Evolutionary conservation across 257 asterid genomes (phyloP), one percentile per base, ranked within the genome.

Genomic region (Cruciata laevipes): DNA sequence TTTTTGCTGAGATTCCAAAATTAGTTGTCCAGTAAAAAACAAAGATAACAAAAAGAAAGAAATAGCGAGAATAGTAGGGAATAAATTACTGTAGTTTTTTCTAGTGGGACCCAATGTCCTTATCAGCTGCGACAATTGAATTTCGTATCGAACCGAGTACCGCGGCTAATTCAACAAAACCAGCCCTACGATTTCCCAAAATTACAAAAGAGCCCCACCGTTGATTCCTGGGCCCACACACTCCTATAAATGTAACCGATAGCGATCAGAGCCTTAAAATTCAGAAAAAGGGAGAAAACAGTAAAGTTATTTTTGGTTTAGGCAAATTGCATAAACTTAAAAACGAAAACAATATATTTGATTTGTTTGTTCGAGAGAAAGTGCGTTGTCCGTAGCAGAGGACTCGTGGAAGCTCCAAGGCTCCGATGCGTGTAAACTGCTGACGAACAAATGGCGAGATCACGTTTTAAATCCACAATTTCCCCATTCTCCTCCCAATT

Each of bases 371-470:
- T n/a, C 52, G 75, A 63, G 69, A 71, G 74, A 71, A 69, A 71
- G 16, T 71, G 71, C 66, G 66, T 33, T 67, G 72, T 67, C 64
- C 55, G 55, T 8, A 30, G 55, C 16, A 7, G 63, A 23, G 44
- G 79, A 80, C 75, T 75, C 89, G 89, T 83, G 91, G 84, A 81
- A 68, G 77, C 76, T 69, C 68, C 40, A 65, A 37, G 69, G 82
- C 61, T 75, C 79, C 56, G 89, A 87, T 82, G 87, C 90, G 88
- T 84, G 94, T 80, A 81, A 77, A 67, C 74, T 63, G 74, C 62
- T 81, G 82, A 61, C 68, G 55, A 74, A 74, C 77, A 67, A 73
- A 82, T 83, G 89, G 87, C 85, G 77, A 76, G 83, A 81, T 88
- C 86, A 74, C 84, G 71, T 71, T 71, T 68, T 69, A 52, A 47